Conservation (phyloP, 108 stramenopile genomes). For the Nannochloropsis gaditana region DNA sequence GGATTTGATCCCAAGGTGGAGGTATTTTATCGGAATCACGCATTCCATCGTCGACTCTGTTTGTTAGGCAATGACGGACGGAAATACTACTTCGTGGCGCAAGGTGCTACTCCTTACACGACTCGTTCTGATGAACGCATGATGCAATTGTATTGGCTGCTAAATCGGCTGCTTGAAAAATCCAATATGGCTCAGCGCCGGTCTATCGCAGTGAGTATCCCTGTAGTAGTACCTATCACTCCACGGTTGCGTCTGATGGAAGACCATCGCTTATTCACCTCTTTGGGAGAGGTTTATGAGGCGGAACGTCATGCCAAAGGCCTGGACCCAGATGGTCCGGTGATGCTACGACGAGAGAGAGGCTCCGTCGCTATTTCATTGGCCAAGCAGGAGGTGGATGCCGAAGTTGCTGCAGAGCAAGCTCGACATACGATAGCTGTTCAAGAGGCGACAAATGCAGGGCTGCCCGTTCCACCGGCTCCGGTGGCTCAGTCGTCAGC, state of each 20-base stretch:
- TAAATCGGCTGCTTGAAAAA: conserved; percentile 36
- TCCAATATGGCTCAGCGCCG: conserved; percentile 28
- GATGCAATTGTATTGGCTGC: conserved; percentile 43
- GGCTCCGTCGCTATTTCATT: background rate
- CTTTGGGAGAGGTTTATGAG: conserved; percentile 46
- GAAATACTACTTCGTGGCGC: conserved; percentile 38
- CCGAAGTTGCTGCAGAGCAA: conserved; percentile 1
- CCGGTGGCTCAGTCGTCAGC: background rate
- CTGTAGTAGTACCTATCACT: conserved; percentile 48
- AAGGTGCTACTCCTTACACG: conserved; percentile 44
- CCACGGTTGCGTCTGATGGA: conserved; percentile 47
- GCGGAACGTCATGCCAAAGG: conserved; percentile 38
- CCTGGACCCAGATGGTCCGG: conserved; percentile 42
- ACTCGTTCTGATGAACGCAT: conserved; percentile 46
- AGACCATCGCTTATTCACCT: conserved; percentile 34
- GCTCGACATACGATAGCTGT: conserved; percentile 13
- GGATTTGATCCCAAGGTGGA: conserved; percentile 40
- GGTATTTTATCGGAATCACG: conserved; percentile 25
- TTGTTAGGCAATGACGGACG: conserved; percentile 47
- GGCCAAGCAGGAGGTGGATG: background rate
- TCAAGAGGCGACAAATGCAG: background rate
- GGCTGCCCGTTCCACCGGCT: background rate
- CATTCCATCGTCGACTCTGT: conserved; percentile 41
- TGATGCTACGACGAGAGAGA: conserved; percentile 42
- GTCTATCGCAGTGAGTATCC: conserved; percentile 32